Conservation (phyloP, 208 protist genomes). For the Trichomonas gallinae region DNA sequence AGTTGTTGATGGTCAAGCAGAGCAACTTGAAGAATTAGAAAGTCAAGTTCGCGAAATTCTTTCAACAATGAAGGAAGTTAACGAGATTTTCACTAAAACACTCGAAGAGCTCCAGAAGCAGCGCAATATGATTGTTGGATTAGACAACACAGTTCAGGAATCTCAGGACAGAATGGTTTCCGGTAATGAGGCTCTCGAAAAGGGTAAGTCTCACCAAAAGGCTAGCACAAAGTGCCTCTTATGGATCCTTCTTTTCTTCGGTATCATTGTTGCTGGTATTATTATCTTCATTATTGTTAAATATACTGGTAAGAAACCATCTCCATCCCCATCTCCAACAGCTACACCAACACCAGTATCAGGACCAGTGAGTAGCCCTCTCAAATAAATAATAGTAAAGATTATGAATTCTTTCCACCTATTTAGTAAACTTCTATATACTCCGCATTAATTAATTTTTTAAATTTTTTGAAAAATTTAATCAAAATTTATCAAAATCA, state of each 20-base stretch:
- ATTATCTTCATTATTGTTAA: background rate
- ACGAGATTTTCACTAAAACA: background rate
- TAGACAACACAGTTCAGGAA: background rate
- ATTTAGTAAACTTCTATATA: too few relatives aligned
- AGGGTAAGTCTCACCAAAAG: background rate
- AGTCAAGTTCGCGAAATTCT: background rate
- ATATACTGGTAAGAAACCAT: background rate
- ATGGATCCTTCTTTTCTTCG: background rate
- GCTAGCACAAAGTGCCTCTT: background rate
- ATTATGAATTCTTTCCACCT: too few relatives aligned
- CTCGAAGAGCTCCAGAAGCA: background rate
- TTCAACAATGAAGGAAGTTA: constrained; percentile 5
- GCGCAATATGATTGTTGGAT: background rate
- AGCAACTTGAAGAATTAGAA: background rate
- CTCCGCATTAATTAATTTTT: too few relatives aligned
- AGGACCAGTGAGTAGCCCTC: background rate
- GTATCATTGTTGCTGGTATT: background rate
- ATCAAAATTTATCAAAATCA: too few relatives aligned
- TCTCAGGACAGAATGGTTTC: background rate
- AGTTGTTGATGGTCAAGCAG: background rate
- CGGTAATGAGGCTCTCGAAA: background rate
- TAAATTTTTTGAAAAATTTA: too few relatives aligned
- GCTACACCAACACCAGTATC: background rate
- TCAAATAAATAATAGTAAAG: too few relatives aligned
- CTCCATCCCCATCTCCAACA: background rate